Evolutionary conservation across 139 green algal genomes (phyloP), one percentile per base, ranked within the genome.

Genomic region (Spirogloea muscicola): DNA sequence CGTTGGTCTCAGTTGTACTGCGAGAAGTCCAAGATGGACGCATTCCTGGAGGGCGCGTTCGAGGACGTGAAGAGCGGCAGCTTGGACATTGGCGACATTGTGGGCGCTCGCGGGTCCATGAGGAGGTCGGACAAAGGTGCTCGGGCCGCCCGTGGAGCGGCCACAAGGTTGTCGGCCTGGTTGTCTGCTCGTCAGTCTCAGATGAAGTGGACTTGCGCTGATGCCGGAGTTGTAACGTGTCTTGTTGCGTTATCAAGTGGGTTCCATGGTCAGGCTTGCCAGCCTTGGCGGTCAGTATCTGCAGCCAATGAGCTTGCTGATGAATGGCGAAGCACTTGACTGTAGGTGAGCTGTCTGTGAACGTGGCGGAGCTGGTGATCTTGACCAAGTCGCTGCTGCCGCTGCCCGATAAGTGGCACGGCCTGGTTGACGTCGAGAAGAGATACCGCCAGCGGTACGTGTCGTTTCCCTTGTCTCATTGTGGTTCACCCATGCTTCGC

Each of bases 351-450:
- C 67, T 86, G 64, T 82, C 71, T 29, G 66, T 86, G 29, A 41
- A 63, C 31, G 52, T 78, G 48, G 48, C 42, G 33, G 7, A 59
- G 16, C n/a, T 83, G 3, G 21, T 66, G 75, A 86, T 99, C 29
- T 82, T 98, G 13, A 97, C 93, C 65, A 99, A 99, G 87, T 89
- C 89, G 3, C 75, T 98, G 48, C 85, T 89, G 43, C 94, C 95
- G 0, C 86, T 99, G 64, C 95, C 95, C 0, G 95, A 99, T 86
- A 99, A 99, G 85, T 98, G 87, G 83, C 91, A 97, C 66, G 95
- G 95, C 2, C 88, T 99, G 33, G 79, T 85, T 0, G 94, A 99
- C 74, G 84, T 97, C 29, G 95, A 99, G 85, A 93, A 91, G 75
- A 86, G 95, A 13, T 97, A 97, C 86, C 73, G 90, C 3, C 83